A percentile compares a stretch with the other conserved stretches of the same genome.
phyloP scores from a whole-genome alignment of 352 stramenopile genomes.

The Hyphochytrium catenoides region DNA sequence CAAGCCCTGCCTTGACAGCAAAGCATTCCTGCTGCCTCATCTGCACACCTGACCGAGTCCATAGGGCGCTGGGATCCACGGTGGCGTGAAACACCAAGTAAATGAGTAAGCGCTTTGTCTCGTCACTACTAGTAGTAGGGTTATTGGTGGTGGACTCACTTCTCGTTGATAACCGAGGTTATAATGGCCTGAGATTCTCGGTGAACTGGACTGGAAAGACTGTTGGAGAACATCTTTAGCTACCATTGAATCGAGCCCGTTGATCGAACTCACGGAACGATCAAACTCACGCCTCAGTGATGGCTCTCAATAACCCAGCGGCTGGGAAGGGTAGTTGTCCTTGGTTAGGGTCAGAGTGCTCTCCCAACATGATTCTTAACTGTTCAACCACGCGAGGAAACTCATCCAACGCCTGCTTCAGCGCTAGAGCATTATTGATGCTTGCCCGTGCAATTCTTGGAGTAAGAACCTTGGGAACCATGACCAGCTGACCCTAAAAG shows the following conservation, averaged over 20 bases:
- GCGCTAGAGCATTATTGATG: slow-evolving; percentile 42
- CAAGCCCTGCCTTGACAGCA: slow-evolving; percentile 39
- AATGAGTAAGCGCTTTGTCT: neutral
- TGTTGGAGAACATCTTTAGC: slow-evolving; percentile 15
- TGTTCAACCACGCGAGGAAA: slow-evolving; percentile 20
- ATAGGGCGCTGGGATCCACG: slow-evolving; percentile 11
- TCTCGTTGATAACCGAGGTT: slow-evolving; percentile 38
- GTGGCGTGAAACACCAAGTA: slow-evolving; percentile 12
- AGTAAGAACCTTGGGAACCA: slow-evolving; percentile 44
- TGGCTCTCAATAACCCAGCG: no score
- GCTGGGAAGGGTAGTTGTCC: no score
- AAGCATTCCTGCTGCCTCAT: slow-evolving; percentile 63
- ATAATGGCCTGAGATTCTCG: slow-evolving; percentile 14
- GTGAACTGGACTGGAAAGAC: neutral
- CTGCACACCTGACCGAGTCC: slow-evolving; percentile 30
- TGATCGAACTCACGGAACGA: no score
- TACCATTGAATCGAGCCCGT: slow-evolving; percentile 31
- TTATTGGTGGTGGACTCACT: no score
- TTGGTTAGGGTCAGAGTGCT: no score
- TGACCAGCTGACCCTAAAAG: slow-evolving; percentile 26
- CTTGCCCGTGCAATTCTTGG: slow-evolving; percentile 30
- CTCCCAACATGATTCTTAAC: slow-evolving; percentile 12
- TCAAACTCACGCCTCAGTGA: no score
- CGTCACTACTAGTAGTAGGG: neutral
- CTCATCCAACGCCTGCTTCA: slow-evolving; percentile 51